Percentiles rank a stretch among this genome's conserved stretches.
phyloP scores from a whole-genome alignment of 495 filamentous ascomycete genomes.

The Penicillium cosmopolitanum region DNA sequence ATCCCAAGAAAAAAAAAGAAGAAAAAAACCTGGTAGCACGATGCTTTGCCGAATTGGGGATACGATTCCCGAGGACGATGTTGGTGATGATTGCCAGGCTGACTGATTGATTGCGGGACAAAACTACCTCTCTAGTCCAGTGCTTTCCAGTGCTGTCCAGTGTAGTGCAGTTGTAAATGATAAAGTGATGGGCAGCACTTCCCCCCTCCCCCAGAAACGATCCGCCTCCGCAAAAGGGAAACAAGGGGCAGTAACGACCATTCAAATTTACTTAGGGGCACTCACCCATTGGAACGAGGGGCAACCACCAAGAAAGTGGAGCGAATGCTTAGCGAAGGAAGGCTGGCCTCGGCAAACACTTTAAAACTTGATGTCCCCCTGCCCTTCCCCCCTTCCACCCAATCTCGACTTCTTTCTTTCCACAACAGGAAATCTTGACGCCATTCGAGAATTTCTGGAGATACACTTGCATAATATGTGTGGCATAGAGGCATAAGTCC shows the following conservation, averaged over 20 bases:
- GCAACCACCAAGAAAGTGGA: slow-evolving; percentile 2
- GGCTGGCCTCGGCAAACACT: slow-evolving; percentile 10
- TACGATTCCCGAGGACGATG: slow-evolving; percentile 12
- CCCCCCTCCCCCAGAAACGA: neutral
- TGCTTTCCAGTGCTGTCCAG: neutral
- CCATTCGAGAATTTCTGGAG: neutral
- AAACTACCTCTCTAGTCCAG: slow-evolving; percentile 11
- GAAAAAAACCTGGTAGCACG: neutral
- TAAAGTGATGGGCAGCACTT: neutral
- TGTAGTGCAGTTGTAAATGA: neutral
- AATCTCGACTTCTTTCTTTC: neutral
- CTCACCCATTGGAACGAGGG: neutral
- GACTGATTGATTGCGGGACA: slow-evolving; percentile 6
- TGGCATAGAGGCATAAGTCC: neutral
- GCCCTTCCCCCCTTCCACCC: neutral
- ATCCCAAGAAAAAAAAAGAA: neutral
- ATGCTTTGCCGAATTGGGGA: slow-evolving; percentile 15
- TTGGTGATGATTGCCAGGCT: neutral
- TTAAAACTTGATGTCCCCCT: slow-evolving; percentile 3
- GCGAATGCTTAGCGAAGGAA: slow-evolving; percentile 20
- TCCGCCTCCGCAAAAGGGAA: slow-evolving; percentile 8
- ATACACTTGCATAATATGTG: neutral
- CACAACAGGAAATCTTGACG: neutral
- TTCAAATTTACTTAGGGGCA: neutral
- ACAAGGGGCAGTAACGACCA: neutral